These are phyloP conservation scores for Candida sanyiensis DNA, from an alignment of 805 yeast genomes.

Conservation along the genomic window DNA sequence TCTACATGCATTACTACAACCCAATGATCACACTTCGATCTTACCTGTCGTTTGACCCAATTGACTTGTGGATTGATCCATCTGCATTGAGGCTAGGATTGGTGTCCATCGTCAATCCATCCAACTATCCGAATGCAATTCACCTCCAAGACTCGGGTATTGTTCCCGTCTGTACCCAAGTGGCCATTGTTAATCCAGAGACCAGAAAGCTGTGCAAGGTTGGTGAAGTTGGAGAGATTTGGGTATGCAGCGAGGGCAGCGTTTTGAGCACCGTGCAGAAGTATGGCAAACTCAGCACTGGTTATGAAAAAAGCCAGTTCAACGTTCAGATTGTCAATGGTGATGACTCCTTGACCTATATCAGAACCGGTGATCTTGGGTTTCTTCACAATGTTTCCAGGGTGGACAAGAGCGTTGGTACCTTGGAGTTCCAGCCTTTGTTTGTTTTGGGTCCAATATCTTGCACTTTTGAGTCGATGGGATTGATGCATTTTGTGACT, in stretches of 20 bases:
- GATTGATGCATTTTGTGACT: slow-evolving; percentile 82
- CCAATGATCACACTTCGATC: slow-evolving; percentile 83
- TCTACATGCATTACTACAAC: slow-evolving; percentile 73
- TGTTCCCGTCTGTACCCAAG: slow-evolving; percentile 90
- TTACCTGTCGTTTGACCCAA: slow-evolving; percentile 82
- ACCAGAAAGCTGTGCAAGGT: slow-evolving; percentile 69
- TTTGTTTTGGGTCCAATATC: slow-evolving; percentile 80
- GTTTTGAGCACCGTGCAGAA: slow-evolving; percentile 49
- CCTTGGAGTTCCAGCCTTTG: slow-evolving; percentile 58
- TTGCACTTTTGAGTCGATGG: slow-evolving; percentile 86
- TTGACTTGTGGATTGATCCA: slow-evolving; percentile 82
- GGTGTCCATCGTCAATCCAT: slow-evolving; percentile 71
- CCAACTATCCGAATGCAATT: slow-evolving; percentile 60
- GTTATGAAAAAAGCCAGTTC: slow-evolving; percentile 39
- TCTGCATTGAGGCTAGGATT: slow-evolving; percentile 86
- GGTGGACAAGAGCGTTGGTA: slow-evolving; percentile 33
- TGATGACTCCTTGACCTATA: slow-evolving; percentile 56
- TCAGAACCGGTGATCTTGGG: slow-evolving; percentile 93
- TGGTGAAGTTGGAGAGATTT: slow-evolving; percentile 95
- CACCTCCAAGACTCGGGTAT: slow-evolving; percentile 91
- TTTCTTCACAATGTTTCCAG: slow-evolving; percentile 71
- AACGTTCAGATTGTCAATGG: slow-evolving; percentile 60
- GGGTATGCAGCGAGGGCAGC: slow-evolving; percentile 91
- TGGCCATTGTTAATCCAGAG: slow-evolving; percentile 94
- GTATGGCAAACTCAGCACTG: slow-evolving; percentile 34